Base-by-base conservation (phyloP, 345 rosid genomes). In the Euphorbia tirucalli region DNA sequence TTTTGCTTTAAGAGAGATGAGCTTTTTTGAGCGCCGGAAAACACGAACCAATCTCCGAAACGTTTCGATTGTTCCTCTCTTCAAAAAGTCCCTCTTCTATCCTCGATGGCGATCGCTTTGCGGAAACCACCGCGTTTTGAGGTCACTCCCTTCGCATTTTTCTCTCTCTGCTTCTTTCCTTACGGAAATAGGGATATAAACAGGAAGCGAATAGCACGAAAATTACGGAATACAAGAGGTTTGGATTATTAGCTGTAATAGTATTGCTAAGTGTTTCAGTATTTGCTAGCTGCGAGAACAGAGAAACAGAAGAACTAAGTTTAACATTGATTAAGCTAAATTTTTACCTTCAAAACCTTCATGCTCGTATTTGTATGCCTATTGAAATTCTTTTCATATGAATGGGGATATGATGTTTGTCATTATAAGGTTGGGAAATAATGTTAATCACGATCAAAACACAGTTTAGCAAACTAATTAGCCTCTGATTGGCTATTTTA, bases 1-100 rank as follows among this genome's bases (percentile, higher is more conserved):
- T 69, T 75, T 65, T 70, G 71, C 74, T 24, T 77, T 80, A 49
- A 57, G 77, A 71, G 84, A 83, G 52, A 28, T 71, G 24, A 71
- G 70, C 74, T 74, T 80, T 78, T 79, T 73, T 55, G 85, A 79
- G 60, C 72, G 75, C 25, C 59, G 70, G 50, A 78, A 75, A 54
- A 70, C 75, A 67, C 83, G 83, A 1, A 82, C 48, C 55, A 76
- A 80, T 74, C 68, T 85, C 25, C 89, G 84, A 58, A 84, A 67
- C 80, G 84, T 85, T 60, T 83, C 88, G 50, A 71, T 75, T 75
- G 59, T 83, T 59, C 80, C 83, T 79, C 69, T 79, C 49, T 82
- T 82, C 75, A 82, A 75, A 61, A 84, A 67, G 69, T 73, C 81
- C 28, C 80, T 81, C 68, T 60, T 79, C 31, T 63, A 35, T 61